Base-by-base conservation (phyloP, 495 filamentous ascomycete genomes). In the Talaromyces trachyspermus region DNA sequence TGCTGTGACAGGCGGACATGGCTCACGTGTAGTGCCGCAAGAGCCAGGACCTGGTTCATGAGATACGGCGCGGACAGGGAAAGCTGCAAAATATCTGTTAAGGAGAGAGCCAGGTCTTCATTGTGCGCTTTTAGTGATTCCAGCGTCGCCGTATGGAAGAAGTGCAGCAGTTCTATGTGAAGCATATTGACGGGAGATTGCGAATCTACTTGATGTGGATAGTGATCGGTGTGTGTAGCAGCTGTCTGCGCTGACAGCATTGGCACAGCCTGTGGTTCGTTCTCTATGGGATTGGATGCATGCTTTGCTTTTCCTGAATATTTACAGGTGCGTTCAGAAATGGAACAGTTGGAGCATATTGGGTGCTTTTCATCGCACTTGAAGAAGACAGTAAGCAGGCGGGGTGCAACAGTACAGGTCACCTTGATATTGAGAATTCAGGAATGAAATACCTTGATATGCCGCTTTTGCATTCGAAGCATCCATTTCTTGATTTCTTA, bases 1-100 rank as follows among this genome's bases (percentile, higher is more conserved):
- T 52, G 45, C 1, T 55, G n/a, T n/a, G n/a, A n/a, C n/a, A n/a
- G 70, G 1, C 50, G 55, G 10, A 55, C 11, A 4, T 61, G 46
- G 46, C 65, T 61, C 9, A 74, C 51, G 32, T 77, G 74, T 10
- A 71, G 50, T 7, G 70, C 67, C 17, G 66, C 56, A 18, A 74
- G 48, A 5, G 70, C 69, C 4, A 76, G 59, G 5, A 70, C 10
- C 46, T 71, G 54, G 46, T 71, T 63, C 63, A 72, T 64, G 2
- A 74, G 60, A 48, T 62, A 74, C 3, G 70, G 64, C 6, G 55
- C 52, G 11, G 47, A 24, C 14, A 74, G 53, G 1, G 42, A 29
- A 11, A 37, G 22, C 11, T 39, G 43, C 5, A 51, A 35, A 19
- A 54, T 25, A 19, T 55, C 46, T 7, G 53, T 14, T 4, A 55